Evolutionary conservation across 2,329 filamentous ascomycete species (phyloP).

Genomic region (Ceratocystis harringtonii): DNA sequence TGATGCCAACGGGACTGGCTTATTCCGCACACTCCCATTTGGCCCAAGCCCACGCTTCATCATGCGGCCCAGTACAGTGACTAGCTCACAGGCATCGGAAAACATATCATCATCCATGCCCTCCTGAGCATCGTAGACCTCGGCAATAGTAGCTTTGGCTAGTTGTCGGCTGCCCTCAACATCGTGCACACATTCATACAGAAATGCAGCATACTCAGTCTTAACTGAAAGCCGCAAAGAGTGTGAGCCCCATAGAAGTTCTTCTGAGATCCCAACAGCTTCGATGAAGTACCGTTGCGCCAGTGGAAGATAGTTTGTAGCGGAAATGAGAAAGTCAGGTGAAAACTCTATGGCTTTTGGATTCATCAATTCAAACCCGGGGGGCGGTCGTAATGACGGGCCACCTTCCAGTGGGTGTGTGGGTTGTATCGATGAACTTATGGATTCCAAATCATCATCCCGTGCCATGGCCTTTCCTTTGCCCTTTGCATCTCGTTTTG

Average conservation of each 20-base stretch:
- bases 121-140: conserved; percentile 82
- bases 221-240: conserved; percentile 80
- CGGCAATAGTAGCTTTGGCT: conserved; percentile 69
- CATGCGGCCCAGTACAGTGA: conserved; percentile 75
- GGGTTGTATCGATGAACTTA: conserved; percentile 33
- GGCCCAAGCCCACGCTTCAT: conserved; percentile 55
- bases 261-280: conserved; percentile 58
- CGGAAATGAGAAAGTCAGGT: conserved; percentile 55
- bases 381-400: conserved; percentile 38
- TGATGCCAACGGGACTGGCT: conserved; percentile 18
- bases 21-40: conserved; percentile 24
- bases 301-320: conserved; percentile 66
- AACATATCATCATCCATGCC: conserved; percentile 95
- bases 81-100: conserved; percentile 74
- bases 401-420: conserved; percentile 41
- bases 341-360: conserved; percentile 24
- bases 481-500: conserved; percentile 31
- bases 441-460: conserved; percentile 30
- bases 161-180: conserved; percentile 57
- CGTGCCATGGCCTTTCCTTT: conserved; percentile 30
- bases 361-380: conserved; percentile 34
- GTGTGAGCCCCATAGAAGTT: conserved; percentile 70
- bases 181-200: conserved; percentile 87
- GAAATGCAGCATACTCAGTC: conserved; percentile 80
- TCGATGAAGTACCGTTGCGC: conserved; percentile 69